Evolutionary conservation across 768 basidiomycete species (phyloP), one percentile per base, ranked within the genome.

Genomic region (Rhodotorula kratochvilovae): DNA sequence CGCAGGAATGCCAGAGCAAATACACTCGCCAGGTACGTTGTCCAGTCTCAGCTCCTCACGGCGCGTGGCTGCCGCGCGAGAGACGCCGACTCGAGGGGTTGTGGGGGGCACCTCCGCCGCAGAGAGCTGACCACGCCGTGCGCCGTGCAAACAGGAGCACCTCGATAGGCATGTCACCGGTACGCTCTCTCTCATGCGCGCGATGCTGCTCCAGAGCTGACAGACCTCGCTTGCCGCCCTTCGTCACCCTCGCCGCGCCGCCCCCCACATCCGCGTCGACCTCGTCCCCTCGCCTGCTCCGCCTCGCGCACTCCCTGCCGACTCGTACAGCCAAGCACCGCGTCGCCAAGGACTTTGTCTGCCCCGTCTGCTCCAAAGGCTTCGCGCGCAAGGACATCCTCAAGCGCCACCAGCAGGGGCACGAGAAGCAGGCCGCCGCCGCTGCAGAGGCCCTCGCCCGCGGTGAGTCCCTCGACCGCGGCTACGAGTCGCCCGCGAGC

Each of bases 381-480:
- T 74, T 74, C 50, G 73, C 73, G 12, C 61, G 73, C 58, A 74
- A 70, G 54, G 73, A 74, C 69, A 74, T 74, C 33, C 67, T 74
- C 42, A 67, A 70, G 35, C 69, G 73, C 6, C 73, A 74, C 55
- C 66, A 74, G 36, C 60, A 61, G 13, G 73, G 67, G 2, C 73
- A 74, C 51, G 59, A 66, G 45, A 74, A 74, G 60, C 67, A 70
- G 54, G 58, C 61, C 10, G 56, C 61, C 13, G 50, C 62, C 16
- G 72, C 71, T 12, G 66, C 66, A 19, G 71, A 67, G 21, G 71
- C 67, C 6, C 58, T 63, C 51, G 15, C 46, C 23, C 66, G 43
- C 51, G 43, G 66, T 50, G 62, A 67, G 42, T 11, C 31, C 13
- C 27, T 31, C 59, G 59, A 67, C 59, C 39, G 50, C 25, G 65